These are phyloP conservation scores for Rugiboletus extremiorientalis DNA, from an alignment of 1,284 basidiomycete genomes.

Conservation along the genomic window DNA sequence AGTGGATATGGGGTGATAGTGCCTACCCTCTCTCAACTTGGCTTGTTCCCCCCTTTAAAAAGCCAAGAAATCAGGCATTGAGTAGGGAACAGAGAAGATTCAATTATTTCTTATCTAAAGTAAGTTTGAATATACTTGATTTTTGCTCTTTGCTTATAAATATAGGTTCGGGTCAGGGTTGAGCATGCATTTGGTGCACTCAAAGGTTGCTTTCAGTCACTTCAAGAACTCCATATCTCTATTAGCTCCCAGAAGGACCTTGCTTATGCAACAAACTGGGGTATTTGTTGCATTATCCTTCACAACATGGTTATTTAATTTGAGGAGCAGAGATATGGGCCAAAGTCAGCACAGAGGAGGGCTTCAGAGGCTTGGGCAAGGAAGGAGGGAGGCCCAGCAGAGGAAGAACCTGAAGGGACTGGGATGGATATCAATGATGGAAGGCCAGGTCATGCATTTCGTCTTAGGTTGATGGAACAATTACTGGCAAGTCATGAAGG, in stretches of 20 bases:
- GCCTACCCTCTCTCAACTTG: neutral
- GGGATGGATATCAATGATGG: neutral
- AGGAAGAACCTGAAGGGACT: neutral
- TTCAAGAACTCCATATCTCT: neutral
- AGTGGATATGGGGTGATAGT: conserved; percentile 17
- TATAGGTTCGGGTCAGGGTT: neutral
- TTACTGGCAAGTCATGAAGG: too few relatives aligned
- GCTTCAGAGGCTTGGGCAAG: neutral
- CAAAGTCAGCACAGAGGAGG: neutral
- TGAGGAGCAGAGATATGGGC: conserved; percentile 1
- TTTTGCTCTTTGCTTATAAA: neutral
- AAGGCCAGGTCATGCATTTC: neutral
- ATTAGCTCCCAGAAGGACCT: conserved; percentile 1
- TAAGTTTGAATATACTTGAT: neutral
- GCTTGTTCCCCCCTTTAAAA: conserved; percentile 9
- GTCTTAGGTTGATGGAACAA: neutral
- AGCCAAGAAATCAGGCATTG: neutral
- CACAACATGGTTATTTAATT: conserved; percentile 14
- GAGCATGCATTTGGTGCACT: conserved; percentile 9
- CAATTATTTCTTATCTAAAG: neutral
- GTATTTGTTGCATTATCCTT: neutral
- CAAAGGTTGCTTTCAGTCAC: conserved; percentile 11
- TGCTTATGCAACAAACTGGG: neutral
- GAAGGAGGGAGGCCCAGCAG: neutral
- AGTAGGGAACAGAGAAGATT: neutral